phyloP scores from a whole-genome alignment of 2,329 filamentous ascomycete genomes.

The Microthyrium microscopicum region DNA sequence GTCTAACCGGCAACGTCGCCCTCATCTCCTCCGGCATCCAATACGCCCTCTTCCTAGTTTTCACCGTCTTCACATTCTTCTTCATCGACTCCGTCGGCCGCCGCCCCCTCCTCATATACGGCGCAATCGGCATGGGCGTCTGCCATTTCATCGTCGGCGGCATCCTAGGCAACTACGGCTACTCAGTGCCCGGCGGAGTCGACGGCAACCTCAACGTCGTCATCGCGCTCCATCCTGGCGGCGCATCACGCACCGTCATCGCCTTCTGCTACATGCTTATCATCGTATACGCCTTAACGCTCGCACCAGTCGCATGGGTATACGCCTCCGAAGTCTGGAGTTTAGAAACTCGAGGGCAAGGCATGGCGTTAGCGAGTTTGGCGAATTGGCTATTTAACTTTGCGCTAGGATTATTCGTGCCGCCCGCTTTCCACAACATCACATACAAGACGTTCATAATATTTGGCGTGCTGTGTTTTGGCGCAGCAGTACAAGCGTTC shows the following conservation, averaged over 20 bases:
- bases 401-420: constrained; percentile 38
- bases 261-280: constrained; percentile 49
- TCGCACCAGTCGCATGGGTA: constrained; percentile 48
- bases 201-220: constrained; percentile 8
- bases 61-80: constrained; percentile 20
- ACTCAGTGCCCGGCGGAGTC: constrained; percentile 20
- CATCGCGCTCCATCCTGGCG: constrained; percentile 18
- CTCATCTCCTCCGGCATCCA: constrained; percentile 23
- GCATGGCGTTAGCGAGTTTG: constrained; percentile 40
- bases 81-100: constrained; percentile 26
- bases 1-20: constrained; percentile 35
- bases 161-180: constrained; percentile 24
- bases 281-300: constrained; percentile 45
- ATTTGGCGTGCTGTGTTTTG: constrained; percentile 31
- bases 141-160: constrained; percentile 33
- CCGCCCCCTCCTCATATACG: constrained; percentile 24
- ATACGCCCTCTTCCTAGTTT: constrained; percentile 26
- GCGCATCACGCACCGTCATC: constrained; percentile 44
- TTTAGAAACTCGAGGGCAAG: constrained; percentile 41
- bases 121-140: constrained; percentile 25
- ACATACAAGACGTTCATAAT: constrained; percentile 36
- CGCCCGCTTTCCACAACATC: constrained; percentile 42
- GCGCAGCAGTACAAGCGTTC: constrained; percentile 28
- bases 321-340: constrained; percentile 51
- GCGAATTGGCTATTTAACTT: constrained; percentile 45